Base-by-base conservation (phyloP, 331 rosid species). In the Stylosanthes scabra region DNA sequence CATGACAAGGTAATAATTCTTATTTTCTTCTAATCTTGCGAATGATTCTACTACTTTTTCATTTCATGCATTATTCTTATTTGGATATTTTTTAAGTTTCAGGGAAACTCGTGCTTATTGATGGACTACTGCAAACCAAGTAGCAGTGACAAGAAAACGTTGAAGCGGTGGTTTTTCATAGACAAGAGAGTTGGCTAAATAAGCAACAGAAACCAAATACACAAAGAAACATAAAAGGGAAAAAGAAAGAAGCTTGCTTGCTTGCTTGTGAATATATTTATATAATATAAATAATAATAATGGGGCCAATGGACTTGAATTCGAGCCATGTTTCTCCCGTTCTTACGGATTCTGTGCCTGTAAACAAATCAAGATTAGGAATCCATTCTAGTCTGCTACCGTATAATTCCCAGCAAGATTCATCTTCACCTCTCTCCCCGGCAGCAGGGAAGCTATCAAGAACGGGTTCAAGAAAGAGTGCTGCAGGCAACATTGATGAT, bases 91-190 rank as follows among this genome's bases (percentile, higher is more conserved):
- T 47, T 41, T 49, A 83, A 89, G 84, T 63, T 86, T 85, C 79
- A 83, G 82, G 85, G 92, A 70, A 84, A 70, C 68, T 76, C 5
- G 58, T 70, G 82, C 89, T n/a, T n/a, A n/a, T 89, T 89, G 88
- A 91, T 93, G 97, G 96, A n/a, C n/a, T n/a, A 90, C 89, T 79
- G 89, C 90, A 85, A 83, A 68, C 87, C 86, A 74, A 85, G 65
- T 76, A 89, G 91, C 81, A 72, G 86, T 85, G 96, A 88, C 89
- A 89, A 88, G 72, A 89, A 85, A 79, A 86, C 96, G 45, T 72
- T 91, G 83, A 94, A 91, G 87, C 83, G 90, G 83, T 91, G 98
- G 98, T 91, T 91, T 73, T 94, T 94, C 87, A 89, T 89, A 12
- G 98, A 94, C 83, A 89, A 93, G 51, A 88, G 90, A 74, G 96